These are phyloP conservation scores for Beauveria sp. DNA, from an alignment of 2,329 filamentous ascomycete genomes.

Conservation along the genomic window DNA sequence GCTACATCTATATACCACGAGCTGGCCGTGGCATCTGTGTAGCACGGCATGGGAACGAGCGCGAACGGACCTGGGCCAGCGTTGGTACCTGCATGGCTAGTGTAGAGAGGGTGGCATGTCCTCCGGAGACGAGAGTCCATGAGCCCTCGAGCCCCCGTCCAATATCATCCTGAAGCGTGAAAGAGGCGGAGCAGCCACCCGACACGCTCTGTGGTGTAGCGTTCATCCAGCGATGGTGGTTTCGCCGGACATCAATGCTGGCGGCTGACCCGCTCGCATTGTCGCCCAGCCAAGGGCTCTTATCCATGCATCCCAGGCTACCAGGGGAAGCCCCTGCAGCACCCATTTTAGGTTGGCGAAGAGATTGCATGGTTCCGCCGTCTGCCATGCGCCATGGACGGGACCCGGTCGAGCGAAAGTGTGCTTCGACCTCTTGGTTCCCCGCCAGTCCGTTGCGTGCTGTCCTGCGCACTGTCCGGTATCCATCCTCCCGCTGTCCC, in stretches of 20 bases:
- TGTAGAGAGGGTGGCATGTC: not conserved
- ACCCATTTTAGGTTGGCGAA: conserved; percentile 7
- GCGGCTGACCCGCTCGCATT: conserved; percentile 8
- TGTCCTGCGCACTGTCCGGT: not conserved
- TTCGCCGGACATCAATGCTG: not conserved
- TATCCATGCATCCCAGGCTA: not conserved
- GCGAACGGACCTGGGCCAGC: not conserved
- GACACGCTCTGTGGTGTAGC: not conserved
- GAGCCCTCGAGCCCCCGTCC: not conserved
- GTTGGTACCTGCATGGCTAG: not conserved
- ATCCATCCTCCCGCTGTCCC: not conserved
- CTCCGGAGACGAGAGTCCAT: not conserved
- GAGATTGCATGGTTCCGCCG: conserved; percentile 4
- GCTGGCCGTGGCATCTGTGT: not conserved
- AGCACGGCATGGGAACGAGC: not conserved
- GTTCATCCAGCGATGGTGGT: conserved; percentile 3
- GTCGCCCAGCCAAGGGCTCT: not conserved
- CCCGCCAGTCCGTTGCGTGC: not conserved
- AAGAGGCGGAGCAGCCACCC: conserved; percentile 7
- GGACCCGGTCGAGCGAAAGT: not conserved
- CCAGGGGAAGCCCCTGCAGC: conserved; percentile 6
- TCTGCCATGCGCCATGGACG: not conserved
- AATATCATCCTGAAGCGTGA: conserved; percentile 11
- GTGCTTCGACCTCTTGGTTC: conserved; percentile 3
- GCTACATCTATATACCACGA: conserved; percentile 12